These are phyloP conservation scores for Flaveria linearis DNA, from an alignment of 129 eudicot genomes.

Conservation along the genomic window DNA sequence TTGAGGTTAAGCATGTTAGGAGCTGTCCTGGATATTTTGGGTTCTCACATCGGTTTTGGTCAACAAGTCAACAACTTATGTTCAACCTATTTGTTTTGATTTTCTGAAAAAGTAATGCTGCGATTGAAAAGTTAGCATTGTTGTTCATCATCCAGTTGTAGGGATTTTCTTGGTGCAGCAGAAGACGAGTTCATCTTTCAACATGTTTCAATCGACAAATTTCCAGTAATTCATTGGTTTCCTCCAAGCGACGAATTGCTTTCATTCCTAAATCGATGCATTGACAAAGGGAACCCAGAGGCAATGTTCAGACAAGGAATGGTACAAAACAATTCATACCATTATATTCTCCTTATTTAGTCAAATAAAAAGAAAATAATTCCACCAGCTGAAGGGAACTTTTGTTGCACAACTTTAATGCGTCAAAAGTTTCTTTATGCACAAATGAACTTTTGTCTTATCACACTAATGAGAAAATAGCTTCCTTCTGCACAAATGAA, in stretches of 20 bases:
- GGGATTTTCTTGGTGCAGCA: slow-evolving; percentile 48
- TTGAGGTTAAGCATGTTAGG: not conserved
- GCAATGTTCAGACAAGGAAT: slow-evolving; percentile 52
- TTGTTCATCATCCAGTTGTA: slow-evolving; percentile 30
- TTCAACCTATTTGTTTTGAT: not conserved
- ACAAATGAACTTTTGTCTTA: not conserved
- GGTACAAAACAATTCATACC: slow-evolving; percentile 25
- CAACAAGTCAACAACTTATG: not conserved
- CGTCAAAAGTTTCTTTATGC: not conserved
- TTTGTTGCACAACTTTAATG: not conserved
- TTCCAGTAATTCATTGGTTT: slow-evolving; percentile 50
- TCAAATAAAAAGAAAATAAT: not conserved
- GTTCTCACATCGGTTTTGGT: not conserved
- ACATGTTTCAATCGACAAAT: slow-evolving; percentile 42
- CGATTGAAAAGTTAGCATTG: not conserved
- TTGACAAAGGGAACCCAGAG: slow-evolving; percentile 49
- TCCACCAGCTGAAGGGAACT: not conserved
- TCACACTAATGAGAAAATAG: too few species aligned
- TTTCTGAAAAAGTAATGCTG: not conserved
- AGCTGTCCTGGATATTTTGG: not conserved
- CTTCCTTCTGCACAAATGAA: not conserved
- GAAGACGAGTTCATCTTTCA: slow-evolving; percentile 45
- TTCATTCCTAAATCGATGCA: slow-evolving; percentile 42
- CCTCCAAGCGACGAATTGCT: slow-evolving; percentile 32
- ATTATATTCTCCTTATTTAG: not conserved